Evolutionary conservation across 2,329 filamentous ascomycete genomes (phyloP).

Genomic region (Epichloe typhina): DNA sequence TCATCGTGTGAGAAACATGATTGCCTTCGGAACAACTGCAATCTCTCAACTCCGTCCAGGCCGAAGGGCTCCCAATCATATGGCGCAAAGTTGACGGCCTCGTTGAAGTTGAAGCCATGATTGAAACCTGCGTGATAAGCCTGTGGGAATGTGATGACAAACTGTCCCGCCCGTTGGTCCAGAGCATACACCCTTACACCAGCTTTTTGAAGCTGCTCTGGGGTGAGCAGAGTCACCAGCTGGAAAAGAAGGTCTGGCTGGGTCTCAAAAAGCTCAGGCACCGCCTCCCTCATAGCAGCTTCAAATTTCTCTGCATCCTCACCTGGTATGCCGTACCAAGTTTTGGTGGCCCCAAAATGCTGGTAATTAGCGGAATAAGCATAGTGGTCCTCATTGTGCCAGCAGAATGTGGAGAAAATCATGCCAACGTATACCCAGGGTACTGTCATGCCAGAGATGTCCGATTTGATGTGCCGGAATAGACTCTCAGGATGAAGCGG

Average conservation of each 20-base stretch:
- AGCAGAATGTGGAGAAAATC: conserved; percentile 99
- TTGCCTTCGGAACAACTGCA: conserved; percentile 79
- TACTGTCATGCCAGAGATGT: conserved; percentile 98
- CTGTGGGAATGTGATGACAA: conserved; percentile 92
- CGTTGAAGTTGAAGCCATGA: conserved; percentile 97
- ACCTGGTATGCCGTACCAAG: conserved; percentile 95
- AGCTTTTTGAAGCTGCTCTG: conserved; percentile 83
- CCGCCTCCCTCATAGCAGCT: conserved; percentile 83
- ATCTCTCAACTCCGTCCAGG: conserved; percentile 68
- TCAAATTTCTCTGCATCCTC: conserved; percentile 93
- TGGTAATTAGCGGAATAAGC: conserved; percentile 97
- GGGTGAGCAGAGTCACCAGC: conserved; percentile 87
- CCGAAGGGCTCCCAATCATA: conserved; percentile 91
- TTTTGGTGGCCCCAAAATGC: conserved; percentile 95
- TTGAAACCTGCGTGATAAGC: conserved; percentile 98
- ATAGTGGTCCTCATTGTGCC: conserved; percentile 98
- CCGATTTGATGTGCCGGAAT: conserved; percentile 94
- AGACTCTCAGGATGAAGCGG: conserved; percentile 84
- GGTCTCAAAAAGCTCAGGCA: conserved; percentile 91
- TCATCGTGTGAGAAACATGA: conserved; percentile 98
- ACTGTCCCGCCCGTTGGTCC: conserved; percentile 91
- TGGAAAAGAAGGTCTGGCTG: conserved; percentile 95
- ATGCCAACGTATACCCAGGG: conserved; percentile 99
- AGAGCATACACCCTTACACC: conserved; percentile 87
- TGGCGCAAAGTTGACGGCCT: conserved; percentile 96